Evolutionary conservation across 495 filamentous ascomycete species (phyloP), one percentile per base, ranked within the genome.

Genomic region (Trichoderma asperelloides): DNA sequence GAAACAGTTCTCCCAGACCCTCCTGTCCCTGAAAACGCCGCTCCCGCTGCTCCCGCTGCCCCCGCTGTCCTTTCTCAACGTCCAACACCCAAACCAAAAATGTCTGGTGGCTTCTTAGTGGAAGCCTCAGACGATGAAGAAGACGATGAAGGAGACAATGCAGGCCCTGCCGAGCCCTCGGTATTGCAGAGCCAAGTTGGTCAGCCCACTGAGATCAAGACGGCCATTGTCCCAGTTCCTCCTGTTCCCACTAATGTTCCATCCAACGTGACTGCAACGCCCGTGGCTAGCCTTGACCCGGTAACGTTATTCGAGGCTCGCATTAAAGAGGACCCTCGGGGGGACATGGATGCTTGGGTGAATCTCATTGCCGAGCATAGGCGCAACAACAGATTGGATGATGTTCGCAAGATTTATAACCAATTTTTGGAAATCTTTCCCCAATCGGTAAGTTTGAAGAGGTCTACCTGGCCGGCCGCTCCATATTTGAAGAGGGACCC

Each of bases 331-430:
- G 95, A 98, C 74, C 91, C 96, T 33, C 87, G 89, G 68, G 95
- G 93, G 68, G 95, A 97, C 72, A 82, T 94, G 70, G 87, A 93
- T 63, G 92, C 94, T 18, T 98, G 95, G 95, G 77, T 93, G 70
- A 83, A 83, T 67, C 81, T 98, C 72, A 93, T 98, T 75, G 83
- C 83, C 69, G 93, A 98, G 77, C 88, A 97, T 74, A 88, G 87
- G 70, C 84, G 85, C 72, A 90, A 90, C 71, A 87, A 88, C 74
- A 92, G 93, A 75, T 76, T 92, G 65, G 90, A 94, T 66, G 91
- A 92, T 70, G 87, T 89, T 23, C 88, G 95, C 65, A 84, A 83
- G 65, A 86, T 88, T 23, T 98, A 93, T 72, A 90, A 96, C 65
- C 84, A 89, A 47, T 96, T 97, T 72, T 82, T 98, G 72, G 84